Base-by-base conservation (phyloP, 2,329 filamentous ascomycete species). In the Hymenoscyphus occultus region DNA sequence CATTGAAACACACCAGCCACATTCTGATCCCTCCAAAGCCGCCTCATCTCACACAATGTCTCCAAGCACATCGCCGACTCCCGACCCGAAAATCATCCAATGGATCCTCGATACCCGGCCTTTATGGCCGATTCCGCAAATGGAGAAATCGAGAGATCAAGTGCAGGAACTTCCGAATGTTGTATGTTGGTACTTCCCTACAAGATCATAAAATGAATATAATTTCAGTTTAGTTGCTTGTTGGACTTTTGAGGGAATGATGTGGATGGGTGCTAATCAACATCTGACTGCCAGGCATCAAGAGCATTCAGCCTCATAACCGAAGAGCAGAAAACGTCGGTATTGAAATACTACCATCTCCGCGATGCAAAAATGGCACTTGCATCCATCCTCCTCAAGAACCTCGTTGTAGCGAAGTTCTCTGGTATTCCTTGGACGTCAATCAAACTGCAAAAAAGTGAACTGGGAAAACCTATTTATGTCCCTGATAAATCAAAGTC, bases 331-430 rank as follows among this genome's bases (percentile, higher is more conserved):
- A 84, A 83, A 67, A 75, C 82, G 61, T 77, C 78, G 14, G 83
- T 88, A 39, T 80, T 87, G 9, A 81, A 81, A 64, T 91, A 86
- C 78, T 85, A 86, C 78, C 86, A 88, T 75, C 79, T 89, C 71
- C 81, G 84, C 73, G 91, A 93, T 77, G 90, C 90, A 62, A 90
- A 90, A 74, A 89, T 93, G 83, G 84, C 85, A 59, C 82, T 94
- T 54, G 89, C 79, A 31, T 93, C 90, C 19, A 84, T 88, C 56
- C 83, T 94, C 60, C 81, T 93, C 66, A 94, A 94, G 79, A 88
- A 89, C 63, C 83, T 88, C 70, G 87, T 85, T 72, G 84, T 93
- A 69, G 81, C 84, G 64, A 83, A 83, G 70, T 81, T 83, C 63
- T 80, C 84, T 66, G 77, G 77, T 62, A 80, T 89, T 22, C 79